Base-by-base conservation (phyloP, 305 asterid species). In the Coffea humblotiana region DNA sequence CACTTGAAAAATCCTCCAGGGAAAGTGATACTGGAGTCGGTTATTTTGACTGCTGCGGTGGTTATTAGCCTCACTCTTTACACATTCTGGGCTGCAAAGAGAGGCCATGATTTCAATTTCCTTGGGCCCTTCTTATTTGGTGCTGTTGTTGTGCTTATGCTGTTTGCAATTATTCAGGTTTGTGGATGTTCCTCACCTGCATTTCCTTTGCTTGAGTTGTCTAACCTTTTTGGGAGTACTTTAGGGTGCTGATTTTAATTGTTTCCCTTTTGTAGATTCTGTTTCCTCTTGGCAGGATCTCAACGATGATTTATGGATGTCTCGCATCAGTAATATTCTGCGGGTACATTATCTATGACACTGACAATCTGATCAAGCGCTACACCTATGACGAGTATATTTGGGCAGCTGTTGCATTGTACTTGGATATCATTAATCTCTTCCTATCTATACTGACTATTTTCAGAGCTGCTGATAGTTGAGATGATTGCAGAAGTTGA, bases 321-420 rank as follows among this genome's bases (percentile, higher is more conserved):
- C 74, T 96, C 80, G 97, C 97, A 0, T 87, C 98, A 0, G 76
- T 96, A 75, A 84, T 94, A 66, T 94, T 92, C 82, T 91, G 97
- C 48, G 99, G 94, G 11, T 94, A 91, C 87, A 96, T 94, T 40
- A 25, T 96, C 0, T 96, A 96, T 60, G 98, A 96, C 81, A 96
- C 99, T 0, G 98, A 94, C 73, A 94, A 94, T 76, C 88, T 96
- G 81, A 96, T 96, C 90, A 96, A 96, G 84, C 91, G 98, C 0
- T 92, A 94, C 73, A 72, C 87, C 0, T 94, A 94, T 21, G 99
- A 96, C 4, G 92, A 96, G 69, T 96, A 91, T 77, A 93, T 96
- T 2, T 96, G 98, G 99, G 99, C 99, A 45, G 84, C 98, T 0
- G 94, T 96, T 1, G 84, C 91, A 0, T 75, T 96, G 70, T 96